Conservation (phyloP, 805 yeast species). For the Yamadazyma sp. region DNA sequence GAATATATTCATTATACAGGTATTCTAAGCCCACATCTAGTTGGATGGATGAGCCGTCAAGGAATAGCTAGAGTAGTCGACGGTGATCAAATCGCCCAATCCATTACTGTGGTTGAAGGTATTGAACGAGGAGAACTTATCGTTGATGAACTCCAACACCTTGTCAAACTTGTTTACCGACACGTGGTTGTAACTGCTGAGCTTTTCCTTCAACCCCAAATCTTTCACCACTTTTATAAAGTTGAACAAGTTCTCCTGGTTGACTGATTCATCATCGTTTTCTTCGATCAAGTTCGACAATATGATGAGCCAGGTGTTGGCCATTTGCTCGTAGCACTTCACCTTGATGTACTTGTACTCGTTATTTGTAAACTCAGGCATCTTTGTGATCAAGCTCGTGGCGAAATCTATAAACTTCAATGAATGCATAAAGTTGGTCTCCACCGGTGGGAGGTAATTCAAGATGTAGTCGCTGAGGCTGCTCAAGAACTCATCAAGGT, state of each 20-base stretch:
- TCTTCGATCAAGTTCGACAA: constrained; percentile 27
- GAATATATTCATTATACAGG: not conserved
- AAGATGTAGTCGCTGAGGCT: constrained; percentile 74
- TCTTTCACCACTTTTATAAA: constrained; percentile 33
- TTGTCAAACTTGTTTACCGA: constrained; percentile 43
- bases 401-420: constrained; percentile 64
- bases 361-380: constrained; percentile 64
- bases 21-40: too few species aligned
- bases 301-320: constrained; percentile 55
- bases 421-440: constrained; percentile 51
- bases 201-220: constrained; percentile 40
- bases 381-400: constrained; percentile 55
- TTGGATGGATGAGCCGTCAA: constrained; percentile 26
- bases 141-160: constrained; percentile 45
- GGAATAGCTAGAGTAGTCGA: constrained; percentile 44
- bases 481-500: constrained; percentile 64
- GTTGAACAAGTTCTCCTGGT: constrained; percentile 19
- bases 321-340: constrained; percentile 61
- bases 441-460: constrained; percentile 71
- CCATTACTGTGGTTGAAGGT: constrained; percentile 20
- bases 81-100: constrained; percentile 35
- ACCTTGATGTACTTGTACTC: constrained; percentile 53
- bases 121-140: constrained; percentile 36
- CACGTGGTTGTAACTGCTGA: constrained; percentile 45
- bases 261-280: constrained; percentile 17